Conservation (phyloP, 257 asterid species). For the Solanum paucissectum region DNA sequence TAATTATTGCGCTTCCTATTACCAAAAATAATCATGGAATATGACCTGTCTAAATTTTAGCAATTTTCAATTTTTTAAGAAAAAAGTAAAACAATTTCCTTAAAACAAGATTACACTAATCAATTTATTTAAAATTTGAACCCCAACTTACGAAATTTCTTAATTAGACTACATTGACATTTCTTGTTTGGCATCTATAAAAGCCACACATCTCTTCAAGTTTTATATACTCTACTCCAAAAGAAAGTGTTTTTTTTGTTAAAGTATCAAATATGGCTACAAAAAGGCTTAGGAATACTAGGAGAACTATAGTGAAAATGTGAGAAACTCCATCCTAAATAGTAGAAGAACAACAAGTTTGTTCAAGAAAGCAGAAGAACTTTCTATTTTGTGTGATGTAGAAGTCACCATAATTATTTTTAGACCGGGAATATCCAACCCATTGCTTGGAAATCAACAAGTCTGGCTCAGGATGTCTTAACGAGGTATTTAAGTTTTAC, state of each 20-base stretch:
- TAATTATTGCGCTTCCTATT: neutral
- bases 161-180: neutral
- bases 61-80: neutral
- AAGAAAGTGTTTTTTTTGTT: neutral
- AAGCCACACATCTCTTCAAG: neutral
- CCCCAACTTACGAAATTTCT: neutral
- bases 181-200: neutral
- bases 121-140: neutral
- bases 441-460: constrained; percentile 26
- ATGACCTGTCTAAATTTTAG: neutral
- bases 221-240: neutral
- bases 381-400: constrained; percentile 25
- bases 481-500: constrained; percentile 18
- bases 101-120: neutral
- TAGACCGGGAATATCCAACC: constrained; percentile 3
- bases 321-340: constrained; percentile 19
- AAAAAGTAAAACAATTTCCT: neutral
- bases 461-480: constrained; percentile 2
- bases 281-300: constrained; percentile 11
- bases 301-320: constrained; percentile 15
- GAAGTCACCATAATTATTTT: constrained; percentile 16
- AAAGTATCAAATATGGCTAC: constrained; percentile 14
- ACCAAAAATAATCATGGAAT: neutral
- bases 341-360: constrained; percentile 15
- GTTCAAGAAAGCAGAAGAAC: constrained; percentile 29